Percentiles rank a stretch among this genome's conserved stretches.
phyloP scores from a whole-genome alignment of 192 early-diverging fungal genomes.

The Coemansia sp. region DNA sequence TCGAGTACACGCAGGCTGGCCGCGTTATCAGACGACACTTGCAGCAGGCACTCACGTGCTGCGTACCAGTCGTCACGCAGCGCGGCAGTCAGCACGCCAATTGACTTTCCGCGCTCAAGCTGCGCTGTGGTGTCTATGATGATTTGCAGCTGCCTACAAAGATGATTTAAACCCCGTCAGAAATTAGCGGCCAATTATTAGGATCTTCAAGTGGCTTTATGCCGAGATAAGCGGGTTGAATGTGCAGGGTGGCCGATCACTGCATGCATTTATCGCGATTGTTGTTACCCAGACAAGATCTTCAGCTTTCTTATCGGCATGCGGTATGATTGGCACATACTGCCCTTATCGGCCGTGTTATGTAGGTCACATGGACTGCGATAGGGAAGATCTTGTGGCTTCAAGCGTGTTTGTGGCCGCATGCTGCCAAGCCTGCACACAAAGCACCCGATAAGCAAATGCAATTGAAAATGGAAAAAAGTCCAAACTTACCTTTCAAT shows the following conservation, averaged over 20 bases:
- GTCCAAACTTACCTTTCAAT: conserved; percentile 49
- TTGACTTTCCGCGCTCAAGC: conserved; percentile 37
- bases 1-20: conserved; percentile 69
- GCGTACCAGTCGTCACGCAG: conserved; percentile 59
- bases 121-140: conserved; percentile 60
- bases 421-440: too few species aligned
- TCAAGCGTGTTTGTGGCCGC: too few species aligned
- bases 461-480: background rate
- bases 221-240: background rate
- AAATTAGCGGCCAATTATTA: conserved; percentile 3
- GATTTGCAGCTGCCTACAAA: conserved; percentile 61
- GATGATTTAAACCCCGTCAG: background rate
- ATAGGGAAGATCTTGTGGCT: background rate
- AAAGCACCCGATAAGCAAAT: conserved; percentile 3
- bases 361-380: conserved; percentile 3
- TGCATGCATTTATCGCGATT: conserved; percentile 5
- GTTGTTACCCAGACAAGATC: background rate
- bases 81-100: conserved; percentile 59
- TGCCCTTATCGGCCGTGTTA: background rate
- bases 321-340: conserved; percentile 2
- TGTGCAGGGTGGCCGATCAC: background rate
- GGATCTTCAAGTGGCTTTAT: background rate
- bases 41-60: conserved; percentile 59
- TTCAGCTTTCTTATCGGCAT: conserved; percentile 2
- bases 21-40: conserved; percentile 61